phyloP scores from a whole-genome alignment of 1,284 basidiomycete species.

The Boletus mariae region DNA sequence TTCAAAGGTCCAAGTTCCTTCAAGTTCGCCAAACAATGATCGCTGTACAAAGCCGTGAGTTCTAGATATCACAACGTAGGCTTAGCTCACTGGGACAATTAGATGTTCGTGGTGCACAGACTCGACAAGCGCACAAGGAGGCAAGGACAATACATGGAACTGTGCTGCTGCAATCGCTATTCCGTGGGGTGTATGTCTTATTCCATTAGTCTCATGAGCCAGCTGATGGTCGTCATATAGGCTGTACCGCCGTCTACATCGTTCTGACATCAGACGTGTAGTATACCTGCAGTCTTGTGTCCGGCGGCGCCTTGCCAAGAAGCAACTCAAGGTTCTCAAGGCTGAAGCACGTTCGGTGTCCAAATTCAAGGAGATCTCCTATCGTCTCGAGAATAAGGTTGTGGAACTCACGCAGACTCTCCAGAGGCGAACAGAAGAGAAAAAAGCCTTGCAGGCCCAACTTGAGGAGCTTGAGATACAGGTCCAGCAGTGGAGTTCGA shows the following conservation, averaged over 20 bases:
- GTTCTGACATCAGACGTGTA: constrained; percentile 68
- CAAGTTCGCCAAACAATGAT: constrained; percentile 64
- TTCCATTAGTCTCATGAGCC: constrained; percentile 31
- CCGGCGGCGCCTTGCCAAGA: constrained; percentile 84
- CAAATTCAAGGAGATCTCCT: constrained; percentile 99
- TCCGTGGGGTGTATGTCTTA: constrained; percentile 78
- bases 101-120: constrained; percentile 81
- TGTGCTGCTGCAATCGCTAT: constrained; percentile 76
- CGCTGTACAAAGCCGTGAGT: constrained; percentile 84
- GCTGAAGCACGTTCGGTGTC: constrained; percentile 94
- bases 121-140: constrained; percentile 64
- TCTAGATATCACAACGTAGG: neutral
- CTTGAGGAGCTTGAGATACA: constrained; percentile 82
- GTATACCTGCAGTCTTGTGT: constrained; percentile 90
- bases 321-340: constrained; percentile 79
- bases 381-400: constrained; percentile 98
- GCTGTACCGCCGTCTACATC: constrained; percentile 61
- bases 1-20: constrained; percentile 73
- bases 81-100: constrained; percentile 10
- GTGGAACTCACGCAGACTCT: constrained; percentile 97
- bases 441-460: constrained; percentile 79
- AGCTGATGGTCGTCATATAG: constrained; percentile 38
- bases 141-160: constrained; percentile 67
- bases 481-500: constrained; percentile 79
- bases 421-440: constrained; percentile 89